Evolutionary conservation across 192 early-diverging fungal species (phyloP).

Genomic region (Geranomyces michiganensis): DNA sequence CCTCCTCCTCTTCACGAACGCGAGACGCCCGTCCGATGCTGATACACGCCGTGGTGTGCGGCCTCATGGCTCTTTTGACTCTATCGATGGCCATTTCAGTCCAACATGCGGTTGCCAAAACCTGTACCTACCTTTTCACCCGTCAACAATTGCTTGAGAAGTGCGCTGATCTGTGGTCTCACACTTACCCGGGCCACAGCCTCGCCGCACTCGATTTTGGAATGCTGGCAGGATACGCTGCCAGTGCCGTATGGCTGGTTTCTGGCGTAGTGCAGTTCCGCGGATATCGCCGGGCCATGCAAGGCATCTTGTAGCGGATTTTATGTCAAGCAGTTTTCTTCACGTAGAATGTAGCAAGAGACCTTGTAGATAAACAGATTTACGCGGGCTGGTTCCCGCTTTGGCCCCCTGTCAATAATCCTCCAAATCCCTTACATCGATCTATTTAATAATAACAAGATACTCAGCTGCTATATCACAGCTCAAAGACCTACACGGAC

Average conservation of each 20-base stretch:
- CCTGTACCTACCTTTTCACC: neutral
- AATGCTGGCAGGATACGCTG: neutral
- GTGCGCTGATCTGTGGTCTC: neutral
- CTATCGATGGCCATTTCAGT: neutral
- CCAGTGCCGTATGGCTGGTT: neutral
- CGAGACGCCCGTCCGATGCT: neutral
- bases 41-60: neutral
- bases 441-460: no score
- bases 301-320: neutral
- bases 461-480: no score
- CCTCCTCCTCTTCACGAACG: no score
- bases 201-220: constrained; percentile 1
- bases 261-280: neutral
- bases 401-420: no score
- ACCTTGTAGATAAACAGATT: no score
- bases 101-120: neutral
- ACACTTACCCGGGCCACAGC: neutral
- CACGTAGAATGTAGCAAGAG: no score
- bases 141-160: neutral
- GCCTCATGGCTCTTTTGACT: neutral
- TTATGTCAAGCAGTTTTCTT: no score
- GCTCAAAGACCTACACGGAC: no score
- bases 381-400: no score
- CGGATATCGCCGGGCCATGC: neutral
- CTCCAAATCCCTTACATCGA: no score